A percentile compares a stretch with the other conserved stretches of the same genome.
Evolutionary conservation across 306 rosid genomes (phyloP).

Genomic region (Cyamopsis tetragonoloba): DNA sequence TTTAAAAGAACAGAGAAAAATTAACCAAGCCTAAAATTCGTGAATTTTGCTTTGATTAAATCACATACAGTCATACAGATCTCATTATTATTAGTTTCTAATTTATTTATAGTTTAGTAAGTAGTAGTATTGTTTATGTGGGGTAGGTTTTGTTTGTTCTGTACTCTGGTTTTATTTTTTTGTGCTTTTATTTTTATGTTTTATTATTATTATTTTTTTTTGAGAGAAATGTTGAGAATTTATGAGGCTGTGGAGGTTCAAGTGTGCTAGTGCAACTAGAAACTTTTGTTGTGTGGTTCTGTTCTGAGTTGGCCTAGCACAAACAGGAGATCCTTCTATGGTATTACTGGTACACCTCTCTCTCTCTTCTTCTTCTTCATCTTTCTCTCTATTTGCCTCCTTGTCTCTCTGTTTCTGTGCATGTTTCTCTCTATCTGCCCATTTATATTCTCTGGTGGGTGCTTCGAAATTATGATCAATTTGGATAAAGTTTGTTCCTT

Average conservation of each 20-base stretch:
- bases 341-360: slow-evolving; percentile 40
- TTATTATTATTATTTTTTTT: slow-evolving; percentile 1
- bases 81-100: background rate
- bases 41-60: background rate
- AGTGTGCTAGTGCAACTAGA: slow-evolving; percentile 25
- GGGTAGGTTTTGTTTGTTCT: slow-evolving; percentile 37
- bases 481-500: slow-evolving; percentile 25
- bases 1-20: too few relatives aligned
- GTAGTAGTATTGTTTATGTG: background rate
- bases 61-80: too few relatives aligned
- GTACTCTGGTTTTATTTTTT: slow-evolving; percentile 8
- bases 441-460: slow-evolving; percentile 15
- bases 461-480: slow-evolving; percentile 28
- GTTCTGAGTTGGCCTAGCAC: slow-evolving; percentile 47
- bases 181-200: background rate
- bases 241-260: slow-evolving; percentile 60
- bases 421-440: slow-evolving; percentile 5
- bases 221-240: slow-evolving; percentile 37
- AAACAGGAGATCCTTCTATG: slow-evolving; percentile 41
- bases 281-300: slow-evolving; percentile 59
- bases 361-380: slow-evolving; percentile 19
- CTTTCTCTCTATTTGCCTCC: background rate
- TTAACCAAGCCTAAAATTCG: too few relatives aligned
- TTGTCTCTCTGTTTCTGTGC: background rate
- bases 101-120: too few relatives aligned